A percentile compares a stretch with the other conserved stretches of the same genome.
Conservation (phyloP, 2,329 filamentous ascomycete genomes). For the Verticillium tricorpus region DNA sequence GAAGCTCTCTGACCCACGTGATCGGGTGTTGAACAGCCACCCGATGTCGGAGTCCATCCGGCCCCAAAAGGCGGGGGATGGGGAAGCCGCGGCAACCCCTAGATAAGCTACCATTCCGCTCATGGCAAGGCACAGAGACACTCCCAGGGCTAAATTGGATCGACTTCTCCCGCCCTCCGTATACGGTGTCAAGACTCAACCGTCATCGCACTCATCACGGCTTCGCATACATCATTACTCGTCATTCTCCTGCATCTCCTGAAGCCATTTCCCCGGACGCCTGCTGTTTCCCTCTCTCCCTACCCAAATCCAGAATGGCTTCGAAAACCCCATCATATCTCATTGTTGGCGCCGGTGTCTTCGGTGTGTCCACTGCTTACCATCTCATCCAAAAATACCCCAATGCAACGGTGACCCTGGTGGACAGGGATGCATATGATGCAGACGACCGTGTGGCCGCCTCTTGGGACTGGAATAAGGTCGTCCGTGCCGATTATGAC, state of each 20-base stretch:
- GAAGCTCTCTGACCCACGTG: neutral
- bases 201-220: neutral
- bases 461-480: conserved; percentile 30
- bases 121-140: neutral
- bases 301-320: conserved; percentile 3
- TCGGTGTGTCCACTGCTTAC: conserved; percentile 45
- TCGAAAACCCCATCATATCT: conserved; percentile 19
- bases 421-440: conserved; percentile 19
- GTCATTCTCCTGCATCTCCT: neutral
- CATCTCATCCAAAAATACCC: conserved; percentile 29
- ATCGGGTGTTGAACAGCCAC: neutral
- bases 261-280: neutral
- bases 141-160: neutral
- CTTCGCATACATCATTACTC: neutral
- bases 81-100: neutral
- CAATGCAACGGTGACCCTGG: conserved; percentile 15
- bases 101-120: neutral
- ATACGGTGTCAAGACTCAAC: conserved; percentile 1
- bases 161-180: conserved; percentile 2
- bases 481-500: conserved; percentile 31
- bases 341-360: conserved; percentile 46
- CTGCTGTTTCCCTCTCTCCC: neutral
- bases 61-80: neutral
- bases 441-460: conserved; percentile 19
- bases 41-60: neutral